These are phyloP conservation scores for Jackrogersella minutella DNA, from an alignment of 495 filamentous ascomycete species.

Conservation along the genomic window DNA sequence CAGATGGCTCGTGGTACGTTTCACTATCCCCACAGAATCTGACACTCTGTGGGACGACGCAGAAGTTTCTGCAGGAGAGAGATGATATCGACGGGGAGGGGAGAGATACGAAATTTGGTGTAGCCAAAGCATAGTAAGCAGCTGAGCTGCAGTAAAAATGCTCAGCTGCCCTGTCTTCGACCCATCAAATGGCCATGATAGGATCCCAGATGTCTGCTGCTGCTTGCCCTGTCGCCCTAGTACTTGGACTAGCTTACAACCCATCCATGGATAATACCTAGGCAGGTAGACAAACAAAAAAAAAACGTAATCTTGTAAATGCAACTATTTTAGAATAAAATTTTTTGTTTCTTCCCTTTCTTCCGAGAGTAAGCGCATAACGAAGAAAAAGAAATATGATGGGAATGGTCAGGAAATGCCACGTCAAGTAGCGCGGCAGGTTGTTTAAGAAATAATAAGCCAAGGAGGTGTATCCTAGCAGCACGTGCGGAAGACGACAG, in stretches of 20 bases:
- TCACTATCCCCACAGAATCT: slow-evolving; percentile 42
- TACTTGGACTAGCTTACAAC: slow-evolving; percentile 6
- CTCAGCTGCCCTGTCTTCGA: slow-evolving; percentile 24
- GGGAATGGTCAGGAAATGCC: slow-evolving; percentile 39
- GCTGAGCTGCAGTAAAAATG: slow-evolving; percentile 23
- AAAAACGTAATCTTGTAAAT: neutral
- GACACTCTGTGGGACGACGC: slow-evolving; percentile 37
- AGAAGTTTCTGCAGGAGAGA: slow-evolving; percentile 30
- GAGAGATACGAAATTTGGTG: slow-evolving; percentile 19
- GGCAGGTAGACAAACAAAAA: neutral
- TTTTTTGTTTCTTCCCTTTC: neutral
- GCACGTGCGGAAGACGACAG: slow-evolving; percentile 38
- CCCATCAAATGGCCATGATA: slow-evolving; percentile 7
- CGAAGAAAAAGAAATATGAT: no score
- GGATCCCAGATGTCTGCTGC: neutral
- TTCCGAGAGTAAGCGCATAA: slow-evolving; percentile 36
- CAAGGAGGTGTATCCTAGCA: slow-evolving; percentile 26
- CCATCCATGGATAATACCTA: neutral
- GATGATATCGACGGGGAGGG: slow-evolving; percentile 21
- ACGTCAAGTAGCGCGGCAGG: slow-evolving; percentile 37
- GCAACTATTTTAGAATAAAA: neutral
- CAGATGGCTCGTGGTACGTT: slow-evolving; percentile 34
- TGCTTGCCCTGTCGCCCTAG: slow-evolving; percentile 13
- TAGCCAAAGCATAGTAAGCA: slow-evolving; percentile 32
- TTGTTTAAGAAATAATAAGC: slow-evolving; percentile 32